Conservation (phyloP, 805 yeast genomes). For the Candida peoriensis region DNA sequence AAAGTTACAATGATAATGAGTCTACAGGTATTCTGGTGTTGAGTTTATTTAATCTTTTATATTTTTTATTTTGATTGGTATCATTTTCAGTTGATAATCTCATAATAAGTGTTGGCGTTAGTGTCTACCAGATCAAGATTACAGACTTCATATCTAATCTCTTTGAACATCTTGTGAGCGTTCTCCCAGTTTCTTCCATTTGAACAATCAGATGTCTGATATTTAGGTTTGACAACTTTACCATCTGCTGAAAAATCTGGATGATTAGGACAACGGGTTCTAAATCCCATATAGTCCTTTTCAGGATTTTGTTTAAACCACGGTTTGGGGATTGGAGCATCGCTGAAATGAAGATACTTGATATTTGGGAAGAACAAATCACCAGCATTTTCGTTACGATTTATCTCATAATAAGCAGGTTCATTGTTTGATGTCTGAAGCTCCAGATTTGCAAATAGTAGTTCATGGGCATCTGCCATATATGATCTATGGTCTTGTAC, state of each 20-base stretch:
- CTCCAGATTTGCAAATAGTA: slow-evolving; percentile 27
- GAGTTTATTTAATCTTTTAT: too few relatives aligned
- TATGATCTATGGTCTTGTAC: slow-evolving; percentile 35
- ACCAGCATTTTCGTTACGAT: slow-evolving; percentile 11
- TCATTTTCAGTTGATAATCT: slow-evolving; percentile 13
- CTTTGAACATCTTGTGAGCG: slow-evolving; percentile 11
- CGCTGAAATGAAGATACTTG: slow-evolving; percentile 58
- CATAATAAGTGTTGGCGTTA: slow-evolving; percentile 16
- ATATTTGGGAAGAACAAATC: slow-evolving; percentile 24
- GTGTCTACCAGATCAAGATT: slow-evolving; percentile 16
- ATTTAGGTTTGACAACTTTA: slow-evolving; percentile 4
- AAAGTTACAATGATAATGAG: too few relatives aligned
- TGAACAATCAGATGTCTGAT: slow-evolving; percentile 14
- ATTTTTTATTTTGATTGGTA: too few relatives aligned
- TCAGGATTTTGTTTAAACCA: slow-evolving; percentile 34
- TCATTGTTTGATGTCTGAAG: slow-evolving; percentile 7
- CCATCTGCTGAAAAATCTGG: slow-evolving; percentile 9
- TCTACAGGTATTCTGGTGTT: too few relatives aligned
- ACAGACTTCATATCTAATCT: slow-evolving; percentile 20
- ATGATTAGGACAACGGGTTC: slow-evolving; percentile 16
- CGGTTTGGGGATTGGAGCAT: slow-evolving; percentile 63
- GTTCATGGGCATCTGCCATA: slow-evolving; percentile 39
- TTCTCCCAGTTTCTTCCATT: slow-evolving; percentile 20
- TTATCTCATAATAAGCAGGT: slow-evolving; percentile 17
- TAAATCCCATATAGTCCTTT: slow-evolving; percentile 10